Percentiles rank a stretch among this genome's conserved stretches.
phyloP scores from a whole-genome alignment of 352 stramenopile species.

The Phytophthora pini region DNA sequence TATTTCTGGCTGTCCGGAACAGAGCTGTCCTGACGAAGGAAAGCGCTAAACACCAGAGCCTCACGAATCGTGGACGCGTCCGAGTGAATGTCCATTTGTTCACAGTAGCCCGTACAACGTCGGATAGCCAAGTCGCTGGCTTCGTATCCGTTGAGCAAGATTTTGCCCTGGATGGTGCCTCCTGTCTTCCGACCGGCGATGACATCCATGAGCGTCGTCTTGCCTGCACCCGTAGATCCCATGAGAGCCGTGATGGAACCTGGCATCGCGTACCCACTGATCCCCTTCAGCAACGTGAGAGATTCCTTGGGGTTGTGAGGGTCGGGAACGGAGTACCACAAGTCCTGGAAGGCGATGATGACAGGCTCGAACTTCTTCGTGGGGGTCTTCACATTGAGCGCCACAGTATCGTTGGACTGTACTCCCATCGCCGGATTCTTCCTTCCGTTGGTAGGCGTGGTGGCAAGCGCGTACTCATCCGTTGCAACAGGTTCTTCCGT shows the following conservation, averaged over 20 bases:
- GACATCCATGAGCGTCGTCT: constrained; percentile 94
- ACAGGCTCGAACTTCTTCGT: constrained; percentile 27
- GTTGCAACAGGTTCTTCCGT: not conserved
- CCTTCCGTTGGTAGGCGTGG: constrained; percentile 15
- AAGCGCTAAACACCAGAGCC: constrained; percentile 86
- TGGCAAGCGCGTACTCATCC: constrained; percentile 23
- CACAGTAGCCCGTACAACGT: constrained; percentile 25
- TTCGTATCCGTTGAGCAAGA: constrained; percentile 51
- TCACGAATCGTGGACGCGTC: constrained; percentile 83
- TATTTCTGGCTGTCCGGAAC: constrained; percentile 39
- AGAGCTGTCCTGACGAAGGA: constrained; percentile 52
- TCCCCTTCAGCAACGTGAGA: constrained; percentile 68
- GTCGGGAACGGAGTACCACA: constrained; percentile 46
- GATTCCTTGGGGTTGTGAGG: constrained; percentile 46
- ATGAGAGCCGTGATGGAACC: constrained; percentile 62
- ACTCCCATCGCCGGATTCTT: constrained; percentile 2
- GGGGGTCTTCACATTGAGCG: constrained; percentile 9
- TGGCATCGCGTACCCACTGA: constrained; percentile 47
- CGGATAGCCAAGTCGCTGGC: constrained; percentile 41
- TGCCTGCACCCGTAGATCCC: constrained; percentile 69
- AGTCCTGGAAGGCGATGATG: constrained; percentile 40
- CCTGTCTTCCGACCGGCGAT: constrained; percentile 91
- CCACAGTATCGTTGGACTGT: constrained; percentile 4
- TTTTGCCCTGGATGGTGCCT: constrained; percentile 67
- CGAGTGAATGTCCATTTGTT: constrained; percentile 1